Percentiles rank a stretch among this genome's conserved stretches.
Conservation (phyloP, 2,329 filamentous ascomycete genomes). For the Emericellopsis cladophorae region DNA sequence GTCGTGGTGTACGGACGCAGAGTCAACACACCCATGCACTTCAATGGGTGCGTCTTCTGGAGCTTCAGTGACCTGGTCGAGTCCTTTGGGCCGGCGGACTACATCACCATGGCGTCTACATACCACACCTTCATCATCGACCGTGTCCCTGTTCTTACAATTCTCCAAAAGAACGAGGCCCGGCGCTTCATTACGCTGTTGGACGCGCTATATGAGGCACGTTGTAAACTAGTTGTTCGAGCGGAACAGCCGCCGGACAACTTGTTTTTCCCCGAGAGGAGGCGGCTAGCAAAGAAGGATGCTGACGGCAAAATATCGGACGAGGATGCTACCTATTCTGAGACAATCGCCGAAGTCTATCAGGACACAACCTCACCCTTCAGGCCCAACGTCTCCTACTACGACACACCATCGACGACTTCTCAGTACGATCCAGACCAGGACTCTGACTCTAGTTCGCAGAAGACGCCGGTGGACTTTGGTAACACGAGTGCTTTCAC, state of each 20-base stretch:
- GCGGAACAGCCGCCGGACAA: slow-evolving; percentile 58
- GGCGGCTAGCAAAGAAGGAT: slow-evolving; percentile 1
- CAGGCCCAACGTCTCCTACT: slow-evolving; percentile 63
- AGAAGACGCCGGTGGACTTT: slow-evolving; percentile 43
- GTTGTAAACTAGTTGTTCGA: slow-evolving; percentile 60
- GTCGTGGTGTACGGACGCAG: slow-evolving; percentile 50
- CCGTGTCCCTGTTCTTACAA: slow-evolving; percentile 52
- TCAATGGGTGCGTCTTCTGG: slow-evolving; percentile 48
- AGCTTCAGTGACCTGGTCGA: slow-evolving; percentile 57
- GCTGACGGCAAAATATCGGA: slow-evolving; percentile 7
- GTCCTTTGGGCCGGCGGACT: slow-evolving; percentile 66
- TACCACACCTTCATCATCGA: slow-evolving; percentile 70
- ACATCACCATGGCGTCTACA: slow-evolving; percentile 67
- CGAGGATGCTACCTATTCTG: slow-evolving; percentile 26
- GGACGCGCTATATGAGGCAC: slow-evolving; percentile 71
- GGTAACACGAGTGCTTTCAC: slow-evolving; percentile 56
- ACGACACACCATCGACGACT: slow-evolving; percentile 33
- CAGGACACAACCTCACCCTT: slow-evolving; percentile 69
- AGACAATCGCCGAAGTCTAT: slow-evolving; percentile 52
- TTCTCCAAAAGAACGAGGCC: slow-evolving; percentile 68
- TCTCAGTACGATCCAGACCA: slow-evolving; percentile 42
- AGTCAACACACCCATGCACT: slow-evolving; percentile 44
- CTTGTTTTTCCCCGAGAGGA: slow-evolving; percentile 60
- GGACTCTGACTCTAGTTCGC: slow-evolving; percentile 40
- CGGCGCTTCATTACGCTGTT: slow-evolving; percentile 68